Conservation (phyloP, 495 filamentous ascomycete genomes). For the Trichoderma orchidacearum region DNA sequence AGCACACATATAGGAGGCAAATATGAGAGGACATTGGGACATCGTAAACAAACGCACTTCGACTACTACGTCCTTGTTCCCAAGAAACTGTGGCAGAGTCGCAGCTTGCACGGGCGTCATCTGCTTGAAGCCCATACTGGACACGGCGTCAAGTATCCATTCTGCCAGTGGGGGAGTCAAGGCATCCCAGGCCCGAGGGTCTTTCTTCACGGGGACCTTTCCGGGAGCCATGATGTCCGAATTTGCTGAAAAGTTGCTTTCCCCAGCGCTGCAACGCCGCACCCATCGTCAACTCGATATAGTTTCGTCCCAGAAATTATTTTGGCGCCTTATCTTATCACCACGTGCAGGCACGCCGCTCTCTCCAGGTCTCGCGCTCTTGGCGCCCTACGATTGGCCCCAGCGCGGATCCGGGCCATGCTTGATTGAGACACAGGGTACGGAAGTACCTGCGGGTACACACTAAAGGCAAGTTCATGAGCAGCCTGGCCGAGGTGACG, state of each 20-base stretch:
- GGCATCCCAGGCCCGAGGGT: constrained; percentile 61
- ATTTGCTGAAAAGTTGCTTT: neutral
- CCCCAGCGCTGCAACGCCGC: neutral
- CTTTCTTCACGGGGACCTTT: constrained; percentile 19
- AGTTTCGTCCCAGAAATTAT: neutral
- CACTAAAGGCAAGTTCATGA: too few species aligned
- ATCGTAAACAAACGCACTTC: constrained; percentile 32
- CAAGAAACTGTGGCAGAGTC: constrained; percentile 82
- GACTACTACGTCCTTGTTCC: constrained; percentile 93
- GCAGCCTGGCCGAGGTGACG: too few species aligned
- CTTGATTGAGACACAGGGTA: too few species aligned
- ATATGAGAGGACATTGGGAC: neutral
- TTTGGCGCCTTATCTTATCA: neutral
- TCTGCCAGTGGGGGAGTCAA: constrained; percentile 66
- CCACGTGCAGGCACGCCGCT: neutral
- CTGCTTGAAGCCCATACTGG: constrained; percentile 68
- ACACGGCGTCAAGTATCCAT: constrained; percentile 81
- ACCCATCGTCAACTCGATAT: neutral
- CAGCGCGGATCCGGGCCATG: too few species aligned
- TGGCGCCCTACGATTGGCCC: neutral
- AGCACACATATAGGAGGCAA: neutral
- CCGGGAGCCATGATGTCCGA: constrained; percentile 19
- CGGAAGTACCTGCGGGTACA: too few species aligned
- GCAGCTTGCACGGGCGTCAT: constrained; percentile 94
- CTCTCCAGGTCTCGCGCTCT: neutral